These are phyloP conservation scores for Solanum etuberosum DNA, from an alignment of 257 asterid species.

Conservation along the genomic window DNA sequence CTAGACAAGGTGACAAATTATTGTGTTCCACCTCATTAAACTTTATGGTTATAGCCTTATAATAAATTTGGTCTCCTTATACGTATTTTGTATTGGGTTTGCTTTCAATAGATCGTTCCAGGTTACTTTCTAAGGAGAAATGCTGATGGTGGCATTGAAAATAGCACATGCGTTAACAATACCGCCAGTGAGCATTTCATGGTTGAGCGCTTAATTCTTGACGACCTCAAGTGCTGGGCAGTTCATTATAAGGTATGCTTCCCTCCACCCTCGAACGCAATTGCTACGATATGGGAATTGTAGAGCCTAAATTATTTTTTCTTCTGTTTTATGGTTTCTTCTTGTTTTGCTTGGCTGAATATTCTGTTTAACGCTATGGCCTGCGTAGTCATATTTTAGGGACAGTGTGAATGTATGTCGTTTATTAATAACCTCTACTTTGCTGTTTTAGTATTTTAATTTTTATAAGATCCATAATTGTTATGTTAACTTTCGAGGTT, in stretches of 20 bases:
- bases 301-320: background rate
- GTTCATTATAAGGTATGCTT: constrained; percentile 60
- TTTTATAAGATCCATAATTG: background rate
- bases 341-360: background rate
- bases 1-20: constrained; percentile 65
- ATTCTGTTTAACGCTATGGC: background rate
- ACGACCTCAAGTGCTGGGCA: constrained; percentile 86
- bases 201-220: constrained; percentile 86
- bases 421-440: background rate
- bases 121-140: constrained; percentile 92
- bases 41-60: background rate
- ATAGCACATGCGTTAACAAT: constrained; percentile 81
- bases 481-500: background rate
- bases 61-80: background rate
- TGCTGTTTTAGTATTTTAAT: background rate
- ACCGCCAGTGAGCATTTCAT: constrained; percentile 97
- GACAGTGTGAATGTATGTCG: background rate
- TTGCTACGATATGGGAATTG: background rate
- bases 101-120: constrained; percentile 77
- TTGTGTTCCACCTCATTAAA: constrained; percentile 1
- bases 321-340: background rate
- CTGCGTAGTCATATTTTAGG: background rate
- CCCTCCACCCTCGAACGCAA: background rate
- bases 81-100: background rate
- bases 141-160: constrained; percentile 70